Evolutionary conservation across 176 grass and related monocot genomes (phyloP).

Genomic region (Phoenix dactylifera): DNA sequence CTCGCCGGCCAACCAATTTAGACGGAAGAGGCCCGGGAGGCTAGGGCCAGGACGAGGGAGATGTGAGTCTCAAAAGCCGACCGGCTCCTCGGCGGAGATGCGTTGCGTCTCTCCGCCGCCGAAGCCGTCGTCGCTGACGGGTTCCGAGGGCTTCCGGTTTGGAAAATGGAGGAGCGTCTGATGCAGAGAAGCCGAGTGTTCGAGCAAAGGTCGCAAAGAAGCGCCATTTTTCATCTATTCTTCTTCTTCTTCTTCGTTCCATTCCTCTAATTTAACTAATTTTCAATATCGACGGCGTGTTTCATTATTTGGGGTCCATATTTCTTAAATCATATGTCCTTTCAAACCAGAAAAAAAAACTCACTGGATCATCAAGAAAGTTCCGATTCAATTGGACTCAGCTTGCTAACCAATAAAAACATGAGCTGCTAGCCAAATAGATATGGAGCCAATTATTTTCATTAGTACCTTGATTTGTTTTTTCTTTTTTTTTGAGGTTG

Average conservation of each 20-base stretch:
- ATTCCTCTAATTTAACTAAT: neutral
- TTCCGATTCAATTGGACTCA: no score
- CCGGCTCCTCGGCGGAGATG: neutral
- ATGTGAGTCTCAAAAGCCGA: conserved; percentile 43
- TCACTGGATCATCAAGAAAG: no score
- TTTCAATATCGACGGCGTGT: neutral
- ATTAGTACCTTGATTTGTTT: no score
- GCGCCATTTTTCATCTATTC: conserved; percentile 32
- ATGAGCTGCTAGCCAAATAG: no score
- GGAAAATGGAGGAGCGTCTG: conserved; percentile 2
- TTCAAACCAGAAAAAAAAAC: no score
- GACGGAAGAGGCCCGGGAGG: conserved; percentile 41
- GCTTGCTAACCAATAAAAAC: no score
- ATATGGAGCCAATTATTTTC: no score
- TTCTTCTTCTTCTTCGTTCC: neutral
- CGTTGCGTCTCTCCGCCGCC: conserved; percentile 7
- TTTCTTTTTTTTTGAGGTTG: no score
- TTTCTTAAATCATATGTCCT: no score
- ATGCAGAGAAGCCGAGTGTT: conserved; percentile 5
- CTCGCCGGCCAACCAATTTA: no score
- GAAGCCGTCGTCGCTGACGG: conserved; percentile 19
- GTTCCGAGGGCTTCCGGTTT: neutral
- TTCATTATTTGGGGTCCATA: no score
- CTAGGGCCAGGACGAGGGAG: conserved; percentile 68
- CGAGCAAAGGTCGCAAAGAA: conserved; percentile 22